phyloP scores from a whole-genome alignment of 495 filamentous ascomycete genomes.

The Friedmanniomyces endolithicus region DNA sequence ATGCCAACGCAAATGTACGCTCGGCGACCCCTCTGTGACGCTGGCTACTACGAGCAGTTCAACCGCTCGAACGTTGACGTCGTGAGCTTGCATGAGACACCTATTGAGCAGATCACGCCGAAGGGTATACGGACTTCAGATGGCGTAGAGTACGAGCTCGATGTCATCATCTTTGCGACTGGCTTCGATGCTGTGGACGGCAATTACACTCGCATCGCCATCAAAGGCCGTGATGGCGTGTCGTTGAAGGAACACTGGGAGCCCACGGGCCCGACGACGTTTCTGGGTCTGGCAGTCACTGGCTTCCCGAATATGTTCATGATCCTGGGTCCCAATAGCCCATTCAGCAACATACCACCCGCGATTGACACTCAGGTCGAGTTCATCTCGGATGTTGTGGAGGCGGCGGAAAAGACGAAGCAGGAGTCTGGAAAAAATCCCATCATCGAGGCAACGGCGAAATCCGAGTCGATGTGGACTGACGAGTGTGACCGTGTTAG shows the following conservation, averaged over 20 bases:
- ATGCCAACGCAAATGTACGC: constrained; percentile 7
- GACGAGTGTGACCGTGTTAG: constrained; percentile 7
- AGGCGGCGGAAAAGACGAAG: not conserved
- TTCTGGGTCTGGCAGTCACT: constrained; percentile 12
- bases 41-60: constrained; percentile 20
- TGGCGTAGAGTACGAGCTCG: constrained; percentile 11
- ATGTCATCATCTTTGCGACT: constrained; percentile 20
- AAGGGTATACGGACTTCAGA: constrained; percentile 9
- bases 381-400: constrained; percentile 13
- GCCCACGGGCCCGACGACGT: constrained; percentile 7
- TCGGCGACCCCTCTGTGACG: constrained; percentile 11
- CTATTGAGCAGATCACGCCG: constrained; percentile 9
- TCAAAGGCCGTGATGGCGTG: constrained; percentile 9
- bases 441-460: constrained; percentile 8
- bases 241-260: constrained; percentile 11
- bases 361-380: constrained; percentile 17
- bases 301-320: constrained; percentile 21
- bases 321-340: constrained; percentile 16
- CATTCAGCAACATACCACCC: constrained; percentile 17
- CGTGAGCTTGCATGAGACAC: constrained; percentile 15
- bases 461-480: constrained; percentile 12
- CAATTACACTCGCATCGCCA: constrained; percentile 9
- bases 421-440: not conserved
- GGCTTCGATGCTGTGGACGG: constrained; percentile 20
- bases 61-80: constrained; percentile 19